Evolutionary conservation across 192 early-diverging fungal species (phyloP), one percentile per base, ranked within the genome.

Genomic region (Diversispora epigaea): DNA sequence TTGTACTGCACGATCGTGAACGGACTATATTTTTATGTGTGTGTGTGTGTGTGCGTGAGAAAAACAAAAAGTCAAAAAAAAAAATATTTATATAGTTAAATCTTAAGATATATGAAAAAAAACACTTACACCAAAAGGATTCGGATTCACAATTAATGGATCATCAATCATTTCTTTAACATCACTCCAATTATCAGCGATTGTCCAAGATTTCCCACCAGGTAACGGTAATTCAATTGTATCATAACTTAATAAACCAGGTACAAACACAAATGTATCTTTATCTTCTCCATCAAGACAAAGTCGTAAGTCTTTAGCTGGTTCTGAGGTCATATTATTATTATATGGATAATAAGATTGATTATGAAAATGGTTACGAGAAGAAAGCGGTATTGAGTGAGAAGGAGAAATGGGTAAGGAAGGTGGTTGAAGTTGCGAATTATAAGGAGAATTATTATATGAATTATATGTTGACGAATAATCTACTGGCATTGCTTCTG

Each of bases 1-100:
- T 15, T 75, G 62, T 17, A 75, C 73, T 15, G 73, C 73, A 40
- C 73, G 40, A 44, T 75, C 73, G 15, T 75, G 73, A 54, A 75
- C 5, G 6, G 73, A 75, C 73, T 75, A 44, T 1, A 65, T 9
- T 19, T 0, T 41, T 57, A 58, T 39, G 19, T 69, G 6, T 4
- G 54, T 49, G 22, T 47, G 41, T 9, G 4, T 46, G 12, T 46
- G 10, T 10, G 45, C 4, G 8, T 41, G 6, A 67, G 4, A 45
- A 45, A 2, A 32, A 32, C 25, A 32, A 32, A 32, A 32, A 32
- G 25, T 46, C 22, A 68, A 68, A 32, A 50, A 49, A 25, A 25
- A 49, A 49, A 47, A 10, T 22, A 25, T 50, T 32, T n/a, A 45
- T 65, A n/a, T 46, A 10, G 10, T 14, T n/a, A 52, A 69, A 61